Percentiles rank a stretch among this genome's conserved stretches.
These are phyloP conservation scores for Glycyrrhiza uralensis DNA, from an alignment of 306 rosid species.

Conservation along the genomic window DNA sequence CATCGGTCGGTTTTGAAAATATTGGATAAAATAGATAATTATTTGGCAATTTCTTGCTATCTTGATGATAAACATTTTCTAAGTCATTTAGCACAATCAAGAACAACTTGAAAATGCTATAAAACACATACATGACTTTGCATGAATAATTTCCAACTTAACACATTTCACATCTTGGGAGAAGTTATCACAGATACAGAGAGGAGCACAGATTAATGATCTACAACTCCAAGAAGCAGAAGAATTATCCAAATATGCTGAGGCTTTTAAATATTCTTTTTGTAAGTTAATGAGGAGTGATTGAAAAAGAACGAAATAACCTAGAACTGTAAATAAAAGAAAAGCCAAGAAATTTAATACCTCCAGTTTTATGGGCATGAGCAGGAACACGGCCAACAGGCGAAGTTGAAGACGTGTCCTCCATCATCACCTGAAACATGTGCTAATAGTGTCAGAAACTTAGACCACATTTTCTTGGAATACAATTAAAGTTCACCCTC, in stretches of 20 bases:
- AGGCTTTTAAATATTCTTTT: not conserved
- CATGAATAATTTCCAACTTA: not conserved
- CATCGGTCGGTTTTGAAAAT: too few relatives aligned
- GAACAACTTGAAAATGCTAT: conserved; percentile 20
- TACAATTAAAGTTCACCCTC: not conserved
- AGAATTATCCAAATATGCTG: not conserved
- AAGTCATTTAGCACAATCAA: not conserved
- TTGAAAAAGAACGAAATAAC: conserved; percentile 6
- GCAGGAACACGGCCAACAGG: conserved; percentile 34
- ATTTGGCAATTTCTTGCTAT: not conserved
- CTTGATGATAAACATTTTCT: not conserved
- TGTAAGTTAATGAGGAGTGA: not conserved
- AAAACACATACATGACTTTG: not conserved
- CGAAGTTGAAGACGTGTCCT: conserved; percentile 44
- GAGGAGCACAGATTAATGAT: not conserved
- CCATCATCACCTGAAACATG: conserved; percentile 59
- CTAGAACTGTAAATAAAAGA: not conserved
- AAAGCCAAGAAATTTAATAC: conserved; percentile 25
- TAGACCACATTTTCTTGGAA: not conserved
- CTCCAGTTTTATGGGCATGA: conserved; percentile 29
- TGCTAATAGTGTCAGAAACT: conserved; percentile 13
- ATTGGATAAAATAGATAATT: not conserved
- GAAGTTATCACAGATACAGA: not conserved
- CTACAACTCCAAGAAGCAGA: not conserved
- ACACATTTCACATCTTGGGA: not conserved